Base-by-base conservation (phyloP, 306 rosid species). In the Lagenaria siceraria region DNA sequence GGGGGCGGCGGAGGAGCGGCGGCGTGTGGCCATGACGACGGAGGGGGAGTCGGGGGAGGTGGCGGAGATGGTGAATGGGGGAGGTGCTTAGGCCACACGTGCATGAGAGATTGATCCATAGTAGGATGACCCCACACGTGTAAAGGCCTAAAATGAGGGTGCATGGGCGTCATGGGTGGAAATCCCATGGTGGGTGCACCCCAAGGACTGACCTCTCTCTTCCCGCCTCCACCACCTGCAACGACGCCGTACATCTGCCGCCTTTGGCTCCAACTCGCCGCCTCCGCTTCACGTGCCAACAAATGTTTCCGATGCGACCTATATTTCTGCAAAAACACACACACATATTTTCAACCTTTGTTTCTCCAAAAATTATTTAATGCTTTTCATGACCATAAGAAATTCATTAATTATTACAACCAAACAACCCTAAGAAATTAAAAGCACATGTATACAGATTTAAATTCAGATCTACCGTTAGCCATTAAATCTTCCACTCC, bases 111-210 rank as follows among this genome's bases (percentile, higher is more conserved):
- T 6, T 84, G 98, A 77, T 93, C 91, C 77, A 83, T 70, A 3
- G 87, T 58, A 9, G 98, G 98, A 80, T 94, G 98, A 15, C 98
- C 98, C 98, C 98, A 95, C 19, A 92, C 98, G 78, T 95, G 97
- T 17, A 95, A 73, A n/a, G 97, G 93, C 82, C 96, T 88, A 72
- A 86, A 90, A 78, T 90, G 90, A 81, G 78, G 86, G 54, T 78
- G 80, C 76, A 62, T 52, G 61, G 80, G 75, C n/a, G 82, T 72
- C 59, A 83, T 78, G 21, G 90, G 88, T 75, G 95, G 96, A 66
- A 88, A 95, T 17, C 96, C 93, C 78, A 95, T 85, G 75, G 89
- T 83, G 10, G 97, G 87, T 18, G 75, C 75, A 43, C 6, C 22
- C 98, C 98, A 90, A 2, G 90, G 86, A 80, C 68, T 86, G 14